These are phyloP conservation scores for Bacidia gigantensis DNA, from an alignment of 495 filamentous ascomycete genomes.

Conservation along the genomic window DNA sequence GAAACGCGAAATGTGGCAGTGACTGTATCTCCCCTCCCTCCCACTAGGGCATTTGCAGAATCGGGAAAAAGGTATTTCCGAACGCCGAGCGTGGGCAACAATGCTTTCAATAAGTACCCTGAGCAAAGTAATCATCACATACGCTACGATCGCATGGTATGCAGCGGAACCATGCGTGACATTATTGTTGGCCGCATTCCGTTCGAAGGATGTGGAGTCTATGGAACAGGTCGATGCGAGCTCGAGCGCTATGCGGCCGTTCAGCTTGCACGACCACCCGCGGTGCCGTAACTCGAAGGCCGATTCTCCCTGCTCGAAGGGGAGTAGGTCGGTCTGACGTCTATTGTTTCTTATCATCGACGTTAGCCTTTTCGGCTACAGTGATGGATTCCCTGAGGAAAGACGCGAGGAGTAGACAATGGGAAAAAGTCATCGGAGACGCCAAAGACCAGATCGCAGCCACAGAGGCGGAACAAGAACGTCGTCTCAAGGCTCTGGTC, in stretches of 20 bases:
- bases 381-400: conserved; percentile 42
- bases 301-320: conserved; percentile 29
- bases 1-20: too few species aligned
- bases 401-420: conserved; percentile 35
- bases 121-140: too few species aligned
- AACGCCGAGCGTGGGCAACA: too few species aligned
- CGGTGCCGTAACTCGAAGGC: conserved; percentile 30
- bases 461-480: conserved; percentile 16
- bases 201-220: neutral
- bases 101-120: too few species aligned
- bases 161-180: neutral
- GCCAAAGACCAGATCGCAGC: conserved; percentile 28
- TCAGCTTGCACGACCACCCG: conserved; percentile 36
- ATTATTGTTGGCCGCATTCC: neutral
- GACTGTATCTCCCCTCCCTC: too few species aligned
- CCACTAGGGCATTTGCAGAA: too few species aligned
- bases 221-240: conserved; percentile 36
- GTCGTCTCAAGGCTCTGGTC: conserved; percentile 7
- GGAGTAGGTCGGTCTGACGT: conserved; percentile 35
- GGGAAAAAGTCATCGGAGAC: conserved; percentile 40
- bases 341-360: conserved; percentile 48
- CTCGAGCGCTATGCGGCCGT: conserved; percentile 40
- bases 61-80: too few species aligned
- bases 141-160: too few species aligned
- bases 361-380: conserved; percentile 45